Evolutionary conservation across 495 filamentous ascomycete genomes (phyloP), one percentile per base, ranked within the genome.

Genomic region (Aspergillus ostianus): DNA sequence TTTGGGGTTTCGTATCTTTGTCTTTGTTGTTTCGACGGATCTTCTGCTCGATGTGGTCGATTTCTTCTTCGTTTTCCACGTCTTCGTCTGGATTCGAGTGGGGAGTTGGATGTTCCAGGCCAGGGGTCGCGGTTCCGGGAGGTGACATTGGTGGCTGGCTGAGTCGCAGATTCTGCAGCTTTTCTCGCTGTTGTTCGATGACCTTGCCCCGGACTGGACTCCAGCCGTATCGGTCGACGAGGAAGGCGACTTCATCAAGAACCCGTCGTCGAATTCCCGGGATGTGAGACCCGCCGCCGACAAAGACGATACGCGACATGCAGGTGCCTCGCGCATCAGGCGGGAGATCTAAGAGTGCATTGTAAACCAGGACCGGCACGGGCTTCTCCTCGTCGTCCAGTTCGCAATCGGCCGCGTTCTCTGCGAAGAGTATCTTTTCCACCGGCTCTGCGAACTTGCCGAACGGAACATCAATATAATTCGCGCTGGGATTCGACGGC

Each of bases 251-350:
- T 62, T 98, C 93, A 26, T 85, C 78, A 18, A 97, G 74, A 29
- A 96, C 81, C 8, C 94, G 85, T n/a, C 76, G 74, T 65, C 91
- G 92, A 2, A 98, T 75, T 6, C 94, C 94, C 2, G 90, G 83
- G 13, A 98, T 87, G 21, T 84, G 82, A 44, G 92, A 85, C 50
- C 88, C 87, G 6, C 92, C 92, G 41, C 94, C 94, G 0, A 88
- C 88, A 67, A 98, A 86, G 5, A 96, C 81, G 54, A 98, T 91
- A 53, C 93, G 89, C 7, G 92, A 85, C 90, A 97, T 94, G 71
- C 92, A 96, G 9, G 87, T 74, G 0, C 87, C 85, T 21, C 94
- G 86, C 20, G 90, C 84, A 74, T 98, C 94, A 3, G 92, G 76
- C 0, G 92, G 90, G 1, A 96, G 79, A 10, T 84, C 73, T 2